Base-by-base conservation (phyloP, 2,329 filamentous ascomycete species). In the Cordyceps farinosa region DNA sequence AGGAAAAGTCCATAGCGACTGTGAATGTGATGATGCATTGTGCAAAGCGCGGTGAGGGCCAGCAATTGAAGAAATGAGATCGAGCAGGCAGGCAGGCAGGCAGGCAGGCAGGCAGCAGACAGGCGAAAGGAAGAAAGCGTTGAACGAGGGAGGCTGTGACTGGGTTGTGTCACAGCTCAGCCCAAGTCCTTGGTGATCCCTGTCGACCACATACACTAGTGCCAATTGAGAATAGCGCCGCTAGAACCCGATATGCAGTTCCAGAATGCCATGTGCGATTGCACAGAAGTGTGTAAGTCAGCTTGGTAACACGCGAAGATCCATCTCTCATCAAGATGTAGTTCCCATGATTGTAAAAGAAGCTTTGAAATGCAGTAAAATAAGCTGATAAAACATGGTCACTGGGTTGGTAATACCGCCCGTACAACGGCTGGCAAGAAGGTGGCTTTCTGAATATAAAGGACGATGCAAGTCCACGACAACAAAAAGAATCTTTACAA, bases 11-110 rank as follows among this genome's bases (percentile, higher is more conserved):
- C 54, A 57, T 57, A 8, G 5, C 2, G 42, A 15, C 10, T 3
- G 40, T 17, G 9, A 7, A 36, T 22, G 54, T 57, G 17, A 5
- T 10, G 69, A 57, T 52, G 42, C 54, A 57, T 57, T 36, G 54
- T 42, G 38, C 11, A 44, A 32, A 8, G 5, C 22, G 27, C 7
- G 15, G 36, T 8, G 36, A 6, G 4, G 27, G 27, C 11, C 11
- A 55, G 22, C 5, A 44, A 54, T 10, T 5, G 2, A 34, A 52
- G 5, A 52, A 36, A 10, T 9, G 52, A 29, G 0, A 22, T 38
- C 27, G 38, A 55, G 36, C 13, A 17, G 36, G 27, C 27, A 5
- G 22, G n/a, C 8, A 48, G 22, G 45, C n/a, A 9, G 8, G 22
- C 45, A 48, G 11, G 45, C 10, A 29, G 45, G 45, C 27, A 10